Base-by-base conservation (phyloP, 805 yeast genomes). In the Metschnikowia anglica region DNA sequence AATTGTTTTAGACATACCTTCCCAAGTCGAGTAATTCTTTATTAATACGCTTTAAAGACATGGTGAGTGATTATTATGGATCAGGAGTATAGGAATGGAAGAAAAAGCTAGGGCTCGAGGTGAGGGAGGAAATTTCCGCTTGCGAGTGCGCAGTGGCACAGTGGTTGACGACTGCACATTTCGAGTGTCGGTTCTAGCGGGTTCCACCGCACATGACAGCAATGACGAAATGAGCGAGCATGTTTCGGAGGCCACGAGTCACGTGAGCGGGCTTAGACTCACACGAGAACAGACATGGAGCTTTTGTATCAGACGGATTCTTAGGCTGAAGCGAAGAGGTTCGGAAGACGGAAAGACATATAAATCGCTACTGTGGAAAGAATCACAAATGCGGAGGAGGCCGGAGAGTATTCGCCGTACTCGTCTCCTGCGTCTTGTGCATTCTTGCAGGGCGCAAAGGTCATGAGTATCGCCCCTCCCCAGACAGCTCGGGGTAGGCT, bases 21-120 rank as follows among this genome's bases (percentile, higher is more conserved):
- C 97, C 97, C 63, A 91, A 78, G 69, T 93, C 99, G 59, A 84
- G 83, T 60, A 93, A 79, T 74, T 91, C 99, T 73, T 91, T 91
- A 72, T 88, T 86, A 61, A 91, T 88, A 79, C 99, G 89, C 73
- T 93, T 93, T 59, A 81, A 76, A 54, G 98, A 93, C 96, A 89
- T 88, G 59, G 42, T 47, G 48, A 35, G 43, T 42, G 49, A 26
- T 47, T 32, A 31, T 43, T 40, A 41, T 39, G 43, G 41, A 26
- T 21, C 32, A 37, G n/a, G n/a, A 19, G 35, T n/a, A 33, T 32
- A 17, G 33, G 10, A 28, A 24, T 16, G 28, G 35, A 41, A 50
- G 47, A 44, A 52, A 46, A 46, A 44, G 43, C 40, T 43, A 41
- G 42, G 15, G 39, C 37, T 24, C 33, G 43, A 33, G 46, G n/a